Evolutionary conservation across 768 basidiomycete genomes (phyloP).

Genomic region (Tricholoma sp.): DNA sequence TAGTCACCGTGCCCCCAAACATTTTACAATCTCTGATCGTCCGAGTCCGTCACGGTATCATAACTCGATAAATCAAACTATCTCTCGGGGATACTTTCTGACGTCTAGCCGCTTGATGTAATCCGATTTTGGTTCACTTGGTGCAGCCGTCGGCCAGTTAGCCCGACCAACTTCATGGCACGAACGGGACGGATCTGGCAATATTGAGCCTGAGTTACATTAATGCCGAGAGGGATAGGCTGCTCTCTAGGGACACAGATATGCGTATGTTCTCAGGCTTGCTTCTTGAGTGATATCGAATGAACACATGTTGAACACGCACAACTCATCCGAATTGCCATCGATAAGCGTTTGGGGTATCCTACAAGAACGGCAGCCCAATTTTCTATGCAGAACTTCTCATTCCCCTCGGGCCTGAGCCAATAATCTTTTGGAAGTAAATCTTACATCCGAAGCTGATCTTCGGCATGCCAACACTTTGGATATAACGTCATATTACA

Average conservation of each 20-base stretch:
- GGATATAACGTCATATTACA: neutral
- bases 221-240: neutral
- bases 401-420: neutral
- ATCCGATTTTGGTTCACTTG: neutral
- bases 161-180: neutral
- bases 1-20: neutral
- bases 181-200: neutral
- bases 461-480: neutral
- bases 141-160: neutral
- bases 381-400: neutral
- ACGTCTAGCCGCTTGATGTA: neutral
- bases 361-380: neutral
- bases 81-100: neutral
- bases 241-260: neutral
- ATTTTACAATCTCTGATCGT: neutral
- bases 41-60: neutral
- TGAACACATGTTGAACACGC: constrained; percentile 17
- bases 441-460: neutral
- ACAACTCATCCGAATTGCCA: constrained; percentile 12
- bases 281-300: constrained; percentile 1
- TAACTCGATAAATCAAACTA: neutral
- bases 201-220: neutral
- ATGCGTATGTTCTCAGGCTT: neutral
- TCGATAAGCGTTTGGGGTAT: constrained; percentile 12
- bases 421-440: neutral